These are phyloP conservation scores for Zymoseptoria ardabiliae DNA, from an alignment of 2,329 filamentous ascomycete genomes.

Conservation along the genomic window DNA sequence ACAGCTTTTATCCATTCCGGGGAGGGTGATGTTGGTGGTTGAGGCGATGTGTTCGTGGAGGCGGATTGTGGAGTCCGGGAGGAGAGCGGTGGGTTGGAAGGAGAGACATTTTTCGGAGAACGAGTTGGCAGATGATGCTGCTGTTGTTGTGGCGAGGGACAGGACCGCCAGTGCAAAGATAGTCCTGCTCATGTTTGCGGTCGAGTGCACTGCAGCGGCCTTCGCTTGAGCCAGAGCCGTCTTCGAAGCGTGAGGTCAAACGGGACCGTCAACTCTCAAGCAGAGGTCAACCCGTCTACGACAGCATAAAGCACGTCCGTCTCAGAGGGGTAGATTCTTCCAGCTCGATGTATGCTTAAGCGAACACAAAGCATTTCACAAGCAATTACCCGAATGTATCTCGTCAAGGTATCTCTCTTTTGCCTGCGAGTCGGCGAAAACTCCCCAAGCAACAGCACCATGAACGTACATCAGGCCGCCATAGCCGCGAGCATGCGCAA, in stretches of 20 bases:
- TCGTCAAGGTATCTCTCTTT: too few relatives aligned
- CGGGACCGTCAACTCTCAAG: not conserved
- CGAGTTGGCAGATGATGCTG: not conserved
- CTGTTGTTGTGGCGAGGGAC: not conserved
- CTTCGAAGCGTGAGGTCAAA: not conserved
- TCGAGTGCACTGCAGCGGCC: not conserved
- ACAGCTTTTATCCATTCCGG: constrained; percentile 32
- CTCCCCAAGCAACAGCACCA: too few relatives aligned
- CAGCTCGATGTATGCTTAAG: not conserved
- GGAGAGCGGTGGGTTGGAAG: not conserved
- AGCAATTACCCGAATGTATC: not conserved
- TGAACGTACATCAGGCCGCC: too few relatives aligned
- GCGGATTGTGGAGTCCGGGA: constrained; percentile 20
- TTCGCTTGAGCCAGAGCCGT: not conserved
- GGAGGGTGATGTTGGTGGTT: constrained; percentile 24
- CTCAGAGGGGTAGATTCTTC: not conserved
- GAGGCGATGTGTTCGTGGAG: constrained; percentile 20
- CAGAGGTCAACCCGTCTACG: not conserved
- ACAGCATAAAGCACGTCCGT: not conserved
- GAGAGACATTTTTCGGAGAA: not conserved
- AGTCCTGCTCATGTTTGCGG: not conserved
- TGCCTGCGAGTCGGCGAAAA: too few relatives aligned
- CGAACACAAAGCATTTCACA: not conserved
- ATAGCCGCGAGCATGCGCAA: too few relatives aligned
- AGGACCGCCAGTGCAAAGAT: not conserved